Percentiles rank a stretch among this genome's conserved stretches.
Conservation (phyloP, 2,329 filamentous ascomycete species). For the Diplodia scrobiculata region DNA sequence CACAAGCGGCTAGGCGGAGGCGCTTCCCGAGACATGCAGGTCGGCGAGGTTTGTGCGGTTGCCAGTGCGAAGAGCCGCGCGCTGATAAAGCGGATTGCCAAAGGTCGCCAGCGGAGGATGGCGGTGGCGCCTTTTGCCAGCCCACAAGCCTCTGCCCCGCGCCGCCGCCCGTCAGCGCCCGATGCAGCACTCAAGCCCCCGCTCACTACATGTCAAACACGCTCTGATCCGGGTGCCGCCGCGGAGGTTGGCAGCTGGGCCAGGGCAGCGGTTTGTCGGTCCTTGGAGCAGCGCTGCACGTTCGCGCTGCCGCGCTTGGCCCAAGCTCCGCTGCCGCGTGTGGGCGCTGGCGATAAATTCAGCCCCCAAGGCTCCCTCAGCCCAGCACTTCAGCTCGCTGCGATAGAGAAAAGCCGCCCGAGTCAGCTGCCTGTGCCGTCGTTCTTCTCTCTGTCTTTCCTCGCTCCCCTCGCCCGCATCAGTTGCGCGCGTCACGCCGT, state of each 20-base stretch:
- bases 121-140: not conserved
- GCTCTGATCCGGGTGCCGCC: conserved; percentile 14
- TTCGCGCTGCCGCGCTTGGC: conserved; percentile 1
- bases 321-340: not conserved
- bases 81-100: not conserved
- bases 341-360: conserved; percentile 1
- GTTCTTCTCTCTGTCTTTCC: conserved; percentile 10
- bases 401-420: conserved; percentile 15
- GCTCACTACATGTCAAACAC: conserved; percentile 23
- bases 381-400: conserved; percentile 10
- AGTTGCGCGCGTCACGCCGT: conserved; percentile 26
- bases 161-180: conserved; percentile 22
- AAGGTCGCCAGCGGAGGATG: conserved; percentile 13
- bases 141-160: conserved; percentile 22
- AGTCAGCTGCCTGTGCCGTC: conserved; percentile 15
- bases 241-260: conserved; percentile 9
- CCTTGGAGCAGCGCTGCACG: not conserved
- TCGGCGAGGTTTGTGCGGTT: not conserved
- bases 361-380: conserved; percentile 24
- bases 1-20: not conserved
- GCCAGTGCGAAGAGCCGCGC: conserved; percentile 18
- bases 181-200: not conserved
- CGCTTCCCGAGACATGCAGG: conserved; percentile 13
- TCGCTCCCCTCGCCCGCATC: not conserved
- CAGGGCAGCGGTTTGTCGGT: conserved; percentile 1